Percentiles rank a stretch among this genome's conserved stretches.
Conservation (phyloP, 1,139 yeast genomes). For the Candida glucosophila region DNA sequence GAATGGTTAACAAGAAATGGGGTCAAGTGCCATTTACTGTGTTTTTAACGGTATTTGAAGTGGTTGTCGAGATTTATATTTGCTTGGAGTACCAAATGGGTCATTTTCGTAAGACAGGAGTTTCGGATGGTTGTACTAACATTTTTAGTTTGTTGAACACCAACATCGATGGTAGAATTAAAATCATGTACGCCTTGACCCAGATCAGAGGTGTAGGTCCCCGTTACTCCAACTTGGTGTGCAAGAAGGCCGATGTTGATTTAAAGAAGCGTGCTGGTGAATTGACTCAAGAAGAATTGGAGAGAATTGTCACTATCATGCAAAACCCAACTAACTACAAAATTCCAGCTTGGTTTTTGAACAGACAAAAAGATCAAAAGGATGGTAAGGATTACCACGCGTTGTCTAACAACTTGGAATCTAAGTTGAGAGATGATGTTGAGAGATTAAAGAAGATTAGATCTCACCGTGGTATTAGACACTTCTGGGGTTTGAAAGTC, state of each 20-base stretch:
- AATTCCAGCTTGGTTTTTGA: conserved; percentile 99
- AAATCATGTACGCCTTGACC: conserved; percentile 99
- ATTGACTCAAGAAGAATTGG: conserved; percentile 99
- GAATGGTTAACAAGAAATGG: too few species aligned
- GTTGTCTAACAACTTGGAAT: conserved; percentile 97
- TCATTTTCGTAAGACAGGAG: too few species aligned
- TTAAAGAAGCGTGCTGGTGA: conserved; percentile 99
- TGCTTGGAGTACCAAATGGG: too few species aligned
- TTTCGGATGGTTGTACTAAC: too few species aligned
- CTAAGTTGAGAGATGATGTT: conserved; percentile 98
- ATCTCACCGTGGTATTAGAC: conserved; percentile 99
- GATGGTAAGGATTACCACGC: conserved; percentile 99
- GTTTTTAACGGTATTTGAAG: too few species aligned
- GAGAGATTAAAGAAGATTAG: conserved; percentile 99
- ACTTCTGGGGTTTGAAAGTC: conserved; percentile 95
- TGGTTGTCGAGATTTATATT: too few species aligned
- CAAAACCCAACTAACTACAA: conserved; percentile 99
- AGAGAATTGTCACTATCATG: conserved; percentile 98
- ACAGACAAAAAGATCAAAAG: conserved; percentile 97
- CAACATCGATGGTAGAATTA: conserved; percentile 99
- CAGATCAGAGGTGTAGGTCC: conserved; percentile 99
- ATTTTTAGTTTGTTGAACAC: conserved; percentile 90
- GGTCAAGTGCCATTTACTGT: too few species aligned
- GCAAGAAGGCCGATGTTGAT: conserved; percentile 99
- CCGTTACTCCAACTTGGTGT: conserved; percentile 99